Evolutionary conservation across 371 early-diverging fungal species (phyloP).

Genomic region (Chytridiales sp.): DNA sequence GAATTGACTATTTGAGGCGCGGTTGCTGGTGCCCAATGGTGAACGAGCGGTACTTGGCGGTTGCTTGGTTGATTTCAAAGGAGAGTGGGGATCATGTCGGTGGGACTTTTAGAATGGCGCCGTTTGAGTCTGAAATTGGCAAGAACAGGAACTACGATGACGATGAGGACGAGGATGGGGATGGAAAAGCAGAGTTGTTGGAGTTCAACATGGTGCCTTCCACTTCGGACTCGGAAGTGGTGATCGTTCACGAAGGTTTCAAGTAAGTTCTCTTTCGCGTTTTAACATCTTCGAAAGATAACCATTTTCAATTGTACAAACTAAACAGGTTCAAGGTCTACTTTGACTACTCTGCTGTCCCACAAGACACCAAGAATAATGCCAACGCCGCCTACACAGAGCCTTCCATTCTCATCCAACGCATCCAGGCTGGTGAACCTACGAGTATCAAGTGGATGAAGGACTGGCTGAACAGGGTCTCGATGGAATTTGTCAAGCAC

Average conservation of each 20-base stretch:
- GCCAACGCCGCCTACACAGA: slow-evolving; percentile 18
- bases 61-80: slow-evolving; percentile 41
- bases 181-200: neutral
- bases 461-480: slow-evolving; percentile 16
- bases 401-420: slow-evolving; percentile 37
- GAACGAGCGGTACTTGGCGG: slow-evolving; percentile 32
- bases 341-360: slow-evolving; percentile 27
- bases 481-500: slow-evolving; percentile 16
- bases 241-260: slow-evolving; percentile 25
- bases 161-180: slow-evolving; percentile 14
- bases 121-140: slow-evolving; percentile 30
- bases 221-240: slow-evolving; percentile 3
- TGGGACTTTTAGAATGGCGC: slow-evolving; percentile 40
- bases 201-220: slow-evolving; percentile 11
- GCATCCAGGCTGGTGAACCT: slow-evolving; percentile 23
- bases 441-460: slow-evolving; percentile 31
- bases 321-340: slow-evolving; percentile 27
- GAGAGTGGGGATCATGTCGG: slow-evolving; percentile 27
- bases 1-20: neutral
- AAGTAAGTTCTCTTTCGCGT: slow-evolving; percentile 47
- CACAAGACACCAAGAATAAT: slow-evolving; percentile 15
- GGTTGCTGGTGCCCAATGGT: slow-evolving; percentile 6
- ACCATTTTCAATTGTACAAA: slow-evolving; percentile 33
- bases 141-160: slow-evolving; percentile 22
- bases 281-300: slow-evolving; percentile 24